Base-by-base conservation (phyloP, 1,284 basidiomycete species). In the Sphagnurus paluster region DNA sequence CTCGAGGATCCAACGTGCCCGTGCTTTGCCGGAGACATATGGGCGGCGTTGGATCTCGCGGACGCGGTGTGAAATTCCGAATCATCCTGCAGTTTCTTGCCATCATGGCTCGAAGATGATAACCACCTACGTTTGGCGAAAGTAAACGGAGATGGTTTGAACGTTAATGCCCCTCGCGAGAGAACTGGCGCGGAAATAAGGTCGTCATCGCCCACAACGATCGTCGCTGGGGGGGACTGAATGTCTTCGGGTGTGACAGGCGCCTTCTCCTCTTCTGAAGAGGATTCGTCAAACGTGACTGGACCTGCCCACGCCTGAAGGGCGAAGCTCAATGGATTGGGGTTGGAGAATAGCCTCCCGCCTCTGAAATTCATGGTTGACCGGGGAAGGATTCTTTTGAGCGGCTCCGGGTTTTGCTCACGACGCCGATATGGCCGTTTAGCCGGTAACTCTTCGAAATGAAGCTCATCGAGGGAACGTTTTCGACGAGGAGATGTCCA, bases 181-280 rank as follows among this genome's bases (percentile, higher is more conserved):
- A 66, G 43, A 5, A 56, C 43, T 0, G 59, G 39, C 14, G 55
- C 38, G 17, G 52, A 37, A 33, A 55, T 45, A 17, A 46, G 46
- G 39, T 47, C 48, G 20, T 53, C 53, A 7, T 57, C 56, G 2
- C 50, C 53, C 26, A 52, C 56, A 16, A 56, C 52, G 25, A 65
- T 58, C 35, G 59, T 59, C 11, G 64, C 60, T 24, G 66, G 56
- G 24, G 68, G 63, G 8, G 57, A 56, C 14, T 58, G 56, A 19
- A 65, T 56, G 50, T 79, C 76, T 20, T 79, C 73, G 4, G 73
- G 78, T 4, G 79, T 82, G 29, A 74, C 72, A 13, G 76, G 77
- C 16, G 70, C 68, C 35, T 69, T 70, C 41, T 74, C 76, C 43
- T 73, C 75, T 48, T 77, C 72, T 23, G 72, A n/a, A n/a, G n/a